These are phyloP conservation scores for Paecilomyces formosus DNA, from an alignment of 2,329 filamentous ascomycete species.

Conservation along the genomic window DNA sequence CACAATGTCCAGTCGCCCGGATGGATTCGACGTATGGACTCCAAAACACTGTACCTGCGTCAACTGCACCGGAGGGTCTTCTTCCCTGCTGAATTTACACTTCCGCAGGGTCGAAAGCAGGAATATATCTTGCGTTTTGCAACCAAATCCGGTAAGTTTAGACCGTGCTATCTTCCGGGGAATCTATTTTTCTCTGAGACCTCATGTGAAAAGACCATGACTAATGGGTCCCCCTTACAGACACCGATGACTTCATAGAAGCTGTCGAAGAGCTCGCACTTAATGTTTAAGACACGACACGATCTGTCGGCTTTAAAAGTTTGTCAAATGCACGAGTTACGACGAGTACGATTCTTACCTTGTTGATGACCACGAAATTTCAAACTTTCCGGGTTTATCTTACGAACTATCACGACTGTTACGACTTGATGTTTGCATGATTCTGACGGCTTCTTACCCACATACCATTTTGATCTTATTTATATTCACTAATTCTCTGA, in stretches of 20 bases:
- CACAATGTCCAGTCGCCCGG: slow-evolving; percentile 37
- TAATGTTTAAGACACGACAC: not conserved
- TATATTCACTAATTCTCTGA: not conserved
- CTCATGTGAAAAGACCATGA: not conserved
- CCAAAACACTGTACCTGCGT: slow-evolving; percentile 41
- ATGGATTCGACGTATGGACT: slow-evolving; percentile 41
- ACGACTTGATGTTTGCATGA: not conserved
- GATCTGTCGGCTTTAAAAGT: not conserved
- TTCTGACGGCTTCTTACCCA: not conserved
- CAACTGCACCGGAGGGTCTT: slow-evolving; percentile 48
- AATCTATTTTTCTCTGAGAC: not conserved
- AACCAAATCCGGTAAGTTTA: slow-evolving; percentile 20
- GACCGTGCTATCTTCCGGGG: not conserved
- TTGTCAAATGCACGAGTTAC: not conserved
- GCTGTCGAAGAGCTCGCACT: slow-evolving; percentile 22
- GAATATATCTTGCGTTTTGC: slow-evolving; percentile 35
- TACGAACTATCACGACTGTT: not conserved
- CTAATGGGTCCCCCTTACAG: slow-evolving; percentile 13
- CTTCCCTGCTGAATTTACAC: slow-evolving; percentile 41
- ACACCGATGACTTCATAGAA: slow-evolving; percentile 31
- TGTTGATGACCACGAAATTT: not conserved
- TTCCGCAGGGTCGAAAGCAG: slow-evolving; percentile 26
- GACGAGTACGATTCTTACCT: not conserved
- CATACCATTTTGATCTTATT: not conserved
- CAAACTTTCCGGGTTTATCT: not conserved